Evolutionary conservation across 202 grass and related monocot species (phyloP), one percentile per base, ranked within the genome.

Genomic region (Carex arenaria): DNA sequence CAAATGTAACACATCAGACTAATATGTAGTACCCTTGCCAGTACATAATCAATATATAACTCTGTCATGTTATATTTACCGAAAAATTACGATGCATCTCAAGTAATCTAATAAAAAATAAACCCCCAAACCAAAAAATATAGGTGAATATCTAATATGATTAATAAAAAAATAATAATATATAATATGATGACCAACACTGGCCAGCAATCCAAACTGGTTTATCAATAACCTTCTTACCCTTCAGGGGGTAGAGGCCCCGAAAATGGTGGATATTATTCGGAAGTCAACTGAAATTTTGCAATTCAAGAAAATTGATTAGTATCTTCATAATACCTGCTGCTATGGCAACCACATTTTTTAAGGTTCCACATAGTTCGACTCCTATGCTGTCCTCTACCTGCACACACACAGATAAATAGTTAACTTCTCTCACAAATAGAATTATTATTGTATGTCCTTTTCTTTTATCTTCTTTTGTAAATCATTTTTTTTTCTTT

Each of bases 321-420:
- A 85, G 53, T 70, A 67, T 51, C 31, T 23, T 52, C 3, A 19
- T 76, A 17, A 82, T 86, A 98, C 93, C 95, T 98, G 95, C 95
- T 84, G 92, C 95, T 81, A 98, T 93, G 56, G 95, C 95, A 18
- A 98, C 91, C 1, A 98, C 82, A 87, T 98, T 98, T 91, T 98
- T 98, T 83, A 98, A 86, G 55, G 95, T 95, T 45, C 93, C 95
- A 85, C 95, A 98, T 20, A 98, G 88, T 86, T 98, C 95, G 62
- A 98, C 93, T 82, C 95, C 95, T 85, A 95, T 93, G 34, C 95
- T 90, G 88, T 95, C 95, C 86, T 98, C 90, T 52, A 93, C 95
- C 95, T 98, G 86, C 60, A 73, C 23, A 79, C 30, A 72, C n/a
- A 11, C 3, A 22, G 6, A 36, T 64, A 28, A 80, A 80, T 19